Evolutionary conservation across 148 eudicot species (phyloP), one percentile per base, ranked within the genome.

Genomic region (Vaccinium myrtillus): DNA sequence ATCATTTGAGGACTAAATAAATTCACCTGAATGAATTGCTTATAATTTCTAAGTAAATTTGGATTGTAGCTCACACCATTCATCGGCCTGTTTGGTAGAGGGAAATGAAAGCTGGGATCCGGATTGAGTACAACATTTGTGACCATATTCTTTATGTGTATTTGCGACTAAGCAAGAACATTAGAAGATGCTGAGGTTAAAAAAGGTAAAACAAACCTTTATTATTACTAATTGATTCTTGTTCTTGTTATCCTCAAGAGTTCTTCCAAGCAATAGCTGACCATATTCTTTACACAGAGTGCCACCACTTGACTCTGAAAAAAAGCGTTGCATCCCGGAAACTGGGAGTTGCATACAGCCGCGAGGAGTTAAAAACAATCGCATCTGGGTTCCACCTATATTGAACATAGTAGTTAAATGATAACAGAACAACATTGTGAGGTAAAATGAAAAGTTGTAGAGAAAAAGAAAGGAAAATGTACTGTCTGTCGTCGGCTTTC

Each of bases 341-440:
- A 88, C 96, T 93, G 65, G 99, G 30, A 27, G 30, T 27, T 27
- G 0, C 30, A 27, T 27, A 27, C 30, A 27, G 30, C 30, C 0
- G 30, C 0, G 99, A 93, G 63, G 99, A 89, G 85, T 95, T 86
- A 75, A 91, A 95, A 36, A 94, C 98, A 76, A 97, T 95, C 55
- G 98, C 99, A 90, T 95, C 98, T 15, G 99, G 94, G 80, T 87
- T 93, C 94, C 94, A 97, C 83, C 98, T 94, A 59, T 25, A 84
- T 32, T 8, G 65, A 56, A 21, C 78, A 15, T 30, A 49, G 79
- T n/a, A 61, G 76, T 71, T n/a, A n/a, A 21, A 21, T 54, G 21
- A 39, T 51, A 78, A 74, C 53, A 32, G n/a, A 32, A 84, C 15
- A 67, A 69, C 7, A 70, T 1, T 15, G 56, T 6, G 46, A 51